Base-by-base conservation (phyloP, 176 grass and related monocot genomes). In the Eleusine coracana region DNA sequence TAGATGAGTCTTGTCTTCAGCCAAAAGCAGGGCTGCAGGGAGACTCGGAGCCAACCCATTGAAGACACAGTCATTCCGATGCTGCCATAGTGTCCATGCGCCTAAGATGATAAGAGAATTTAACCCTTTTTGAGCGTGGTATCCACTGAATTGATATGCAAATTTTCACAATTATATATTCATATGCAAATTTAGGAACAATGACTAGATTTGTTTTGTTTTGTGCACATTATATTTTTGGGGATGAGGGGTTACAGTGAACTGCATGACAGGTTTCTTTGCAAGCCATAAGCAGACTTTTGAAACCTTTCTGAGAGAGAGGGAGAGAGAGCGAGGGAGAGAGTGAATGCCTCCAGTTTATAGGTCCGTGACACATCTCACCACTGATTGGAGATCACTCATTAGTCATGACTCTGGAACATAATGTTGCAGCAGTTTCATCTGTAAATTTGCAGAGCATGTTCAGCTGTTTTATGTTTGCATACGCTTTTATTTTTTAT, bases 391-490 rank as follows among this genome's bases (percentile, higher is more conserved):
- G 31, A 34, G 31, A 34, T 23, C 56, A 60, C 56, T 60, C 56
- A 23, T 23, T 60, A 20, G 49, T 55, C 51, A 55, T 5, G 15
- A 5, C 51, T 55, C 15, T 55, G 51, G 15, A 55, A 55, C 17
- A 55, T 6, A 48, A 48, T 11, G 11, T 12, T 48, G 45, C 10
- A 48, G 45, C 45, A 48, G 8, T 48, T 48, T 73, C 0, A 29
- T n/a, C 17, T 28, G 12, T 76, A 70, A 10, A 59, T 59, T 17
- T 51, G 49, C 0, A 16, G 49, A 51, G 49, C 12, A 51, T 69
- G 16, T 72, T 31, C 4, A 3, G 45, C 3, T 79, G 64, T 79
- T 85, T 11, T 16, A 60, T 60, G 49, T 62, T 65, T 73, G 56
- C 27, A 52, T 20, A 48, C 20, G 17, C 56, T 54, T 62, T 21